Conservation (phyloP, 352 stramenopile species). For the Salisapilia sapeloensis region DNA sequence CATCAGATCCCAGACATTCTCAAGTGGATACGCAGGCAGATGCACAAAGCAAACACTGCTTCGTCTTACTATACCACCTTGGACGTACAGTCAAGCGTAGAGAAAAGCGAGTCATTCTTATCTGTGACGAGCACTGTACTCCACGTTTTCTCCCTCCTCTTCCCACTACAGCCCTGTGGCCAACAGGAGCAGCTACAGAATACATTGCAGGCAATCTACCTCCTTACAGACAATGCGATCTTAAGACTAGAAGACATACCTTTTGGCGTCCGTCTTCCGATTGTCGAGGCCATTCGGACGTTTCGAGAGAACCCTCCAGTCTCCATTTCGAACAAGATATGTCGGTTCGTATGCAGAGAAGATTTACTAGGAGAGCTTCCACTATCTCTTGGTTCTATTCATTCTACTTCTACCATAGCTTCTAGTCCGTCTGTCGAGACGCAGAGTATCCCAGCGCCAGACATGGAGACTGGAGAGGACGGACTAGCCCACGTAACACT, state of each 20-base stretch:
- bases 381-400: too few relatives aligned
- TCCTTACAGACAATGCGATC: too few relatives aligned
- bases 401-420: not conserved
- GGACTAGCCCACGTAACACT: constrained; percentile 49
- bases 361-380: constrained; percentile 21
- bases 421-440: not conserved
- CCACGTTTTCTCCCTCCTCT: too few relatives aligned
- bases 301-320: constrained; percentile 41
- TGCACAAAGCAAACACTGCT: not conserved
- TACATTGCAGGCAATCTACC: too few relatives aligned
- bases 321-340: constrained; percentile 35
- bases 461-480: too few relatives aligned
- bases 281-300: constrained; percentile 30
- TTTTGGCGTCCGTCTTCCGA: constrained; percentile 29
- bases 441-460: too few relatives aligned
- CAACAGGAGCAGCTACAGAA: not conserved
- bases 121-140: too few relatives aligned
- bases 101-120: too few relatives aligned
- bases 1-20: constrained; percentile 23
- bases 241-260: constrained; percentile 47
- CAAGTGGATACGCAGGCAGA: constrained; percentile 20
- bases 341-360: constrained; percentile 31
- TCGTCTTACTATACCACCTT: too few relatives aligned
- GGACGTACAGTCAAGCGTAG: too few relatives aligned
- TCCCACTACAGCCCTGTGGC: not conserved